A percentile compares a stretch with the other conserved stretches of the same genome.
These are phyloP conservation scores for Globisporangium paroecandrum DNA, from an alignment of 352 stramenopile genomes.

Conservation along the genomic window DNA sequence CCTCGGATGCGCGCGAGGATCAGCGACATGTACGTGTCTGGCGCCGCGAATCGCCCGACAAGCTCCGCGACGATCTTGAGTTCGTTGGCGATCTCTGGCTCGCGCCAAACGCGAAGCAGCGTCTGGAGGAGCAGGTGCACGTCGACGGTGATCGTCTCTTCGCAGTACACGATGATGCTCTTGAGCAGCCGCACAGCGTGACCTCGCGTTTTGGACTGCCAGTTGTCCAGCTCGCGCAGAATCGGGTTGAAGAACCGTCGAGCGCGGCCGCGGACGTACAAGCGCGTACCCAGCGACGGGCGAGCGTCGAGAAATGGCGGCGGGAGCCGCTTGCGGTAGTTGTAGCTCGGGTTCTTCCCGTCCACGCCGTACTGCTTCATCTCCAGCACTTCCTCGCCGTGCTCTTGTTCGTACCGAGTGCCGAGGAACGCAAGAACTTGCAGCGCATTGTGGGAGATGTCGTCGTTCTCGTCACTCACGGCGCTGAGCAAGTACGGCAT, in stretches of 20 bases:
- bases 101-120: constrained; percentile 52
- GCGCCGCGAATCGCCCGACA: constrained; percentile 54
- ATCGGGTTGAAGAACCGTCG: constrained; percentile 88
- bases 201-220: constrained; percentile 77
- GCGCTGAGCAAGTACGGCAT: constrained; percentile 93
- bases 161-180: constrained; percentile 90
- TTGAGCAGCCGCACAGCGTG: constrained; percentile 87
- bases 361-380: constrained; percentile 94
- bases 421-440: constrained; percentile 69
- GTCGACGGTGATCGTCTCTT: constrained; percentile 93
- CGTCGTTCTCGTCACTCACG: constrained; percentile 63
- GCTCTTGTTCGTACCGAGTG: constrained; percentile 58
- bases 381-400: constrained; percentile 88
- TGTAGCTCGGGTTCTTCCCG: constrained; percentile 80
- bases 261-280: constrained; percentile 90
- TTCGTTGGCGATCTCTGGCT: constrained; percentile 25
- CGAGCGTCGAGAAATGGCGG: constrained; percentile 65
- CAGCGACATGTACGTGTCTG: constrained; percentile 66
- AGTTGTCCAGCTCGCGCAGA: constrained; percentile 90
- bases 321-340: constrained; percentile 82
- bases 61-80: constrained; percentile 47
- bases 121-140: constrained; percentile 70
- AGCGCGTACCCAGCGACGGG: constrained; percentile 85
- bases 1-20: constrained; percentile 56
- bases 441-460: constrained; percentile 55